Percentiles rank a stretch among this genome's conserved stretches.
Conservation (phyloP, 176 grass and related monocot species). For the Oryza meridionalis region DNA sequence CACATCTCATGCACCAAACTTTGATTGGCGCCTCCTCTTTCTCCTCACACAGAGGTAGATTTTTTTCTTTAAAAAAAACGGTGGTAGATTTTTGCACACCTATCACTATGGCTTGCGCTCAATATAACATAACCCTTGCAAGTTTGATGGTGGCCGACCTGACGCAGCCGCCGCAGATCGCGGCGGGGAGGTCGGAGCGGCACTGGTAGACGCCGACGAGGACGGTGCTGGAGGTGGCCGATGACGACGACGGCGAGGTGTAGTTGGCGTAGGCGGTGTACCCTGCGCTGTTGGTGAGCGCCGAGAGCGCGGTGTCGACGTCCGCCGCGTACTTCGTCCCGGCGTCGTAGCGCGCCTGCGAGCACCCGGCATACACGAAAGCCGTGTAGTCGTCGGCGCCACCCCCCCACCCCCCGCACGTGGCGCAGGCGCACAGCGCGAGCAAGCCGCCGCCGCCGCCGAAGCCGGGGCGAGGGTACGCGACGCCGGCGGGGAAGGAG, state of each 20-base stretch:
- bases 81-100: too few species aligned
- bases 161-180: conserved; percentile 65
- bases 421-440: conserved; percentile 9
- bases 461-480: conserved; percentile 13
- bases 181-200: conserved; percentile 66
- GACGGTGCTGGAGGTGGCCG: neutral
- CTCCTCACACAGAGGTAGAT: too few species aligned
- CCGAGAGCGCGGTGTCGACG: conserved; percentile 54
- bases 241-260: conserved; percentile 53
- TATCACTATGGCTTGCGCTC: too few species aligned
- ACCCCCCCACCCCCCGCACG: neutral
- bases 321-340: conserved; percentile 62
- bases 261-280: conserved; percentile 57
- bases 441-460: neutral
- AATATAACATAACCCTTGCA: neutral
- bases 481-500: neutral
- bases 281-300: conserved; percentile 54
- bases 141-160: conserved; percentile 57
- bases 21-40: too few species aligned
- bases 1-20: too few species aligned
- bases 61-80: too few species aligned
- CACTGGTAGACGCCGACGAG: conserved; percentile 75
- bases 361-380: conserved; percentile 90
- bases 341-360: conserved; percentile 58
- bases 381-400: conserved; percentile 63